Base-by-base conservation (phyloP, 225 moss, liverwort and hornwort species). In the Antitrichia curtipendula region DNA sequence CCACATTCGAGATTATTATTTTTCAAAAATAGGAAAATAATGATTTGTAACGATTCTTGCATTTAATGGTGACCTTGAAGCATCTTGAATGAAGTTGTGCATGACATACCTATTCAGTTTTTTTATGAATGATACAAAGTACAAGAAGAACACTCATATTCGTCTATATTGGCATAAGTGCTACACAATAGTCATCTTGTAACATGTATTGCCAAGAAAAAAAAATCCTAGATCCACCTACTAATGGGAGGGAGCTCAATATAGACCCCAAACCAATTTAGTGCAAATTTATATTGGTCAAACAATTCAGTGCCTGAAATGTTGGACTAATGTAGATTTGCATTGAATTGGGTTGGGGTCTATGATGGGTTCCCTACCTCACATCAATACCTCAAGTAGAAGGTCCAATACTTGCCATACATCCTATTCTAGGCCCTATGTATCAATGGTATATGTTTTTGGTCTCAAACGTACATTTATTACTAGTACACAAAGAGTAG, bases 201-300 rank as follows among this genome's bases (percentile, higher is more conserved):
- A 43, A 80, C 4, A 13, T 20, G 5, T 40, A 57, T 41, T 1
- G 3, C 43, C 6, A 43, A 80, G 12, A 21, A 43, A 80, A 41
- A 60, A 2, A 31, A 45, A 9, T 2, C 6, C 2, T 0, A 1
- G 4, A 57, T 1, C 23, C 12, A 57, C 3, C 17, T 1, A 22
- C 32, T 57, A 41, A 58, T 40, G 2, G 5, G 40, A 57, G 40
- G 2, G 7, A 56, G 10, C 1, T 14, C 1, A 78, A 7, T 23
- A 54, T 77, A n/a, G 27, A 28, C 18, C 28, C 0, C 7, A 28
- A 28, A 5, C 17, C 18, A 58, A 58, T 41, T 57, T 0, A 12
- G 0, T 57, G 7, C 27, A 57, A 78, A 57, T 78, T 28, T 78
- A 57, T 4, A 12, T 2, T 0, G 0, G 0, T 40, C 2, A 1